Conservation (phyloP, 306 rosid genomes). For the Pyrus communis region DNA sequence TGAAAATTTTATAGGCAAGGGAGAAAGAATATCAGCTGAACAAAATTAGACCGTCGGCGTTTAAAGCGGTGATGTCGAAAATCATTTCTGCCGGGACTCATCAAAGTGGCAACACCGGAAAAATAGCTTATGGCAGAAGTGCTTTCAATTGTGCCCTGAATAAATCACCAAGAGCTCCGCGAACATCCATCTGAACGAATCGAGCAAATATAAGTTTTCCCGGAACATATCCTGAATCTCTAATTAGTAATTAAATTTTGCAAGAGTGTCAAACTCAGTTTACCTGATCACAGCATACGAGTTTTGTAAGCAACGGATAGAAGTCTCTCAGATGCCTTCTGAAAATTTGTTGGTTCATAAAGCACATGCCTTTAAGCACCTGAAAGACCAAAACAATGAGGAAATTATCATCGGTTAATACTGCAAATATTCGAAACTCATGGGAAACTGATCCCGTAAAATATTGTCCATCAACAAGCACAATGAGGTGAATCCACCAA, state of each 20-base stretch:
- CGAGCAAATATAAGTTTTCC: constrained; percentile 2
- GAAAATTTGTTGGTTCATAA: constrained; percentile 80
- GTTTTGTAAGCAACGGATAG: constrained; percentile 91
- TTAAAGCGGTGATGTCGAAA: background rate
- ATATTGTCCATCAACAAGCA: background rate
- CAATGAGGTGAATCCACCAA: background rate
- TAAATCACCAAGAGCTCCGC: constrained; percentile 92
- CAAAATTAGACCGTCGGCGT: background rate
- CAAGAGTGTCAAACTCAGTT: background rate
- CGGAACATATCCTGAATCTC: background rate
- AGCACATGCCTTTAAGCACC: constrained; percentile 92
- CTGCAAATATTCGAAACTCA: background rate
- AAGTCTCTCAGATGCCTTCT: constrained; percentile 83
- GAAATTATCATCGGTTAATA: background rate
- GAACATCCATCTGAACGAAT: constrained; percentile 82
- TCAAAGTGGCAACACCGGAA: background rate
- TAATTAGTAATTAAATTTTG: background rate
- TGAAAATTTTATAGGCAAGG: background rate
- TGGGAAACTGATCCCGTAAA: background rate
- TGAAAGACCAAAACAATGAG: constrained; percentile 27
- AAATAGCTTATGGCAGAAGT: constrained; percentile 49
- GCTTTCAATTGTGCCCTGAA: constrained; percentile 87
- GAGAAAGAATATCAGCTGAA: background rate
- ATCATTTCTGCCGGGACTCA: background rate
- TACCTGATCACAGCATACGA: constrained; percentile 98